A percentile compares a stretch with the other conserved stretches of the same genome.
phyloP scores from a whole-genome alignment of 1,284 basidiomycete species.

The Marasmius tenuissimus region DNA sequence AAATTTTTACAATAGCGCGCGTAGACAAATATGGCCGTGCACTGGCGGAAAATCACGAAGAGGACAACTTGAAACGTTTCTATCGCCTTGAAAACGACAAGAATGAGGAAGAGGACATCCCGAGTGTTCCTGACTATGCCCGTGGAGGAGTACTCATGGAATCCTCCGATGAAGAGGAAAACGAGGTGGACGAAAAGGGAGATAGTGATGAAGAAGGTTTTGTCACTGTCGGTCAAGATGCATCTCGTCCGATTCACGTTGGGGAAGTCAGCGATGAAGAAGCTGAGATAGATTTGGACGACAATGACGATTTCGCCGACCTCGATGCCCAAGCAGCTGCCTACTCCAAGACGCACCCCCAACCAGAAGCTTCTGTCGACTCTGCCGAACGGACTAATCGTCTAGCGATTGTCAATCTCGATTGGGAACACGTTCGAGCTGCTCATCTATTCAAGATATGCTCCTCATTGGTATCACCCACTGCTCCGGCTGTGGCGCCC shows the following conservation, averaged over 20 bases:
- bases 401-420: constrained; percentile 92
- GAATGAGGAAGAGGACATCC: constrained; percentile 33
- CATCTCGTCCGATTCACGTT: constrained; percentile 38
- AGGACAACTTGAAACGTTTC: constrained; percentile 80
- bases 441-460: constrained; percentile 92
- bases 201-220: constrained; percentile 47
- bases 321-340: constrained; percentile 74
- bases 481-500: constrained; percentile 38
- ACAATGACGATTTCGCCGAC: constrained; percentile 63
- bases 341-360: constrained; percentile 50
- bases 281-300: constrained; percentile 69
- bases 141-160: constrained; percentile 86
- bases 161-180: constrained; percentile 74
- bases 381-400: constrained; percentile 63
- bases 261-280: constrained; percentile 51
- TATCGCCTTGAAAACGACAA: constrained; percentile 70
- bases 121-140: constrained; percentile 72
- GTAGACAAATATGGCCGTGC: constrained; percentile 94
- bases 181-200: constrained; percentile 43
- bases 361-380: constrained; percentile 27
- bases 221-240: constrained; percentile 49
- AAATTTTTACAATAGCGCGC: constrained; percentile 39
- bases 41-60: constrained; percentile 66
- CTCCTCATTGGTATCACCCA: constrained; percentile 79
- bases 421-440: constrained; percentile 97